Evolutionary conservation across 2,329 filamentous ascomycete genomes (phyloP).

Genomic region (Harringtonia lauricola): DNA sequence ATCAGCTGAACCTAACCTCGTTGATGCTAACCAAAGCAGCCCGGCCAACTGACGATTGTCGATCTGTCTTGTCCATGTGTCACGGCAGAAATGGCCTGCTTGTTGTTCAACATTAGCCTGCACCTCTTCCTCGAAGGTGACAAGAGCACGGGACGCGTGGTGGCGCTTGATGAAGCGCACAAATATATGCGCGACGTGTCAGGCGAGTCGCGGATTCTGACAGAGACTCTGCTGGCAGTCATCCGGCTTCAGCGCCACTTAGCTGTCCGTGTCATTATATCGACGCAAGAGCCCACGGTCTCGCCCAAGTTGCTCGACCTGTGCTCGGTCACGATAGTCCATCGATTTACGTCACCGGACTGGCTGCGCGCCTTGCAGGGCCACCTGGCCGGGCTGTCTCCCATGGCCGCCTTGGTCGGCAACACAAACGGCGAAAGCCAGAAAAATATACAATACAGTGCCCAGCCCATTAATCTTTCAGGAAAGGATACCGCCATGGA

Average conservation of each 20-base stretch:
- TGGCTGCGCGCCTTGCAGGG: slow-evolving; percentile 18
- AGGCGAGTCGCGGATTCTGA: slow-evolving; percentile 44
- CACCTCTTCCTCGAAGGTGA: slow-evolving; percentile 51
- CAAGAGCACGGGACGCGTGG: slow-evolving; percentile 38
- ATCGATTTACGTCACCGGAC: slow-evolving; percentile 46
- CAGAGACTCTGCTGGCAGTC: slow-evolving; percentile 46
- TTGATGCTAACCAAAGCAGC: slow-evolving; percentile 5
- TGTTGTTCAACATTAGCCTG: slow-evolving; percentile 62
- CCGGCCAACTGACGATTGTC: slow-evolving; percentile 25
- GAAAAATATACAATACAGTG: neutral
- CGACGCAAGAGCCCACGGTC: slow-evolving; percentile 68
- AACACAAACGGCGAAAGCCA: neutral
- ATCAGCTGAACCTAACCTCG: neutral
- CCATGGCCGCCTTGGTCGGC: neutral
- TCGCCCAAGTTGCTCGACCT: slow-evolving; percentile 58
- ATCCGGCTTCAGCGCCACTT: slow-evolving; percentile 64
- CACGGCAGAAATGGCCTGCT: slow-evolving; percentile 54
- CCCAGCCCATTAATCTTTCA: slow-evolving; percentile 8
- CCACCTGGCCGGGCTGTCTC: slow-evolving; percentile 20
- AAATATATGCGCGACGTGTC: slow-evolving; percentile 54
- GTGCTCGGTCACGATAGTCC: slow-evolving; percentile 60
- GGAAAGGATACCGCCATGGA: slow-evolving; percentile 16
- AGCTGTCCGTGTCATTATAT: slow-evolving; percentile 55
- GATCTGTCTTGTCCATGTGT: slow-evolving; percentile 67
- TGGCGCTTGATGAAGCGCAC: slow-evolving; percentile 69